Base-by-base conservation (phyloP, 2,329 filamentous ascomycete genomes). In the Lasiodiplodia citricola region DNA sequence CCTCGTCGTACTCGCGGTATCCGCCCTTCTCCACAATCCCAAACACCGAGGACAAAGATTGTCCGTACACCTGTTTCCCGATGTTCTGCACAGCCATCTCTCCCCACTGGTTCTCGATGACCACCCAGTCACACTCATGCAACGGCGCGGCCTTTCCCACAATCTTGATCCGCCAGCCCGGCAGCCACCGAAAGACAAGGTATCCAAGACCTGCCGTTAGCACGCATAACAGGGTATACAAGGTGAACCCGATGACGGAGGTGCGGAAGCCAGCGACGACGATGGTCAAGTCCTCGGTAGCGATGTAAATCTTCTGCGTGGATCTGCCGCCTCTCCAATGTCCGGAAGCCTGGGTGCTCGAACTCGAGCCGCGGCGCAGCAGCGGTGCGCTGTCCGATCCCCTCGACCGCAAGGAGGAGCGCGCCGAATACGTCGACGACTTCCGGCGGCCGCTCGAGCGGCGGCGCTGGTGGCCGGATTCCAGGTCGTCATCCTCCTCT, bases 61-160 rank as follows among this genome's bases (percentile, higher is more conserved):
- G 85, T 8, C 86, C 88, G 75, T 91, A 91, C 10, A 77, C 78
- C 72, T 88, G 82, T 57, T 79, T 83, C 69, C 85, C 84, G 14
- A 98, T 86, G 62, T 89, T 77, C 75, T 97, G 87, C n/a, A 96
- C 87, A 14, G 87, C 85, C 79, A 98, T 92, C 79, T 98, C 95
- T 62, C 92, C 92, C 95, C 96, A 98, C 86, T 98, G 94, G 75
- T 99, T 97, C 86, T 97, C 96, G 71, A 98, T 88, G 35, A 97
- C 94, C 54, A 97, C 91, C 96, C 96, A 99, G 70, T 92, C 86
- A 75, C 93, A 96, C 67, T 92, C 88, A 66, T 87, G 86, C 37
- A 99, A 83, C 2, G 92, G 84, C 18, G 87, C 88, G 5, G 89
- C 82, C 66, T 83, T 87, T 35, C 96, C 96, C 51, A 92, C 84